Base-by-base conservation (phyloP, 805 yeast species). In the Yamadazyma nakazawae region DNA sequence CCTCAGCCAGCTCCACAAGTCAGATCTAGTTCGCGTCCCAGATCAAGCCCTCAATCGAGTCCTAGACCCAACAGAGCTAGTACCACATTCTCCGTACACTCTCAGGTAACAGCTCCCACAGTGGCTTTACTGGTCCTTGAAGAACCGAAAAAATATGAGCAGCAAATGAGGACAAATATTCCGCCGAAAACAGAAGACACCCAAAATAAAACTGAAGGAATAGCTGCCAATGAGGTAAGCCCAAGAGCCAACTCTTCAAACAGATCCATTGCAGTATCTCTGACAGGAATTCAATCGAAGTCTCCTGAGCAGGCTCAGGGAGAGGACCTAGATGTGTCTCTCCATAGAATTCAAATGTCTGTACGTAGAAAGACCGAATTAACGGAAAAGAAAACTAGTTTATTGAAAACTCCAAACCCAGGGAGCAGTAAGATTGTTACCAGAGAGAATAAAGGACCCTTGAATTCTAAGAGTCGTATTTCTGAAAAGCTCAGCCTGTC, bases 301-400 rank as follows among this genome's bases (percentile, higher is more conserved):
- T 28, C 32, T 10, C 32, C 32, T 10, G 32, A 28, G 32, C 32
- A 5, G 32, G 32, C 32, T 28, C 32, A 28, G 11, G 26, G 8
- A 4, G 41, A 38, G 11, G 47, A 37, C 11, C 17, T 37, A 19
- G 53, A 49, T 26, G 46, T 21, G 1, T 52, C 55, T 2, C 37
- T 52, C 9, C 49, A 52, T 18, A 45, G 39, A 30, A 52, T 52
- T 13, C 53, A 47, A 32, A 52, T 50, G 54, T 50, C 56, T 24
- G 45, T 52, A 12, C 34, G 53, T 14, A 40, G 50, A 19, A 42
- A 50, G 26, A 43, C 52, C 2, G 52, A 48, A 16, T 14, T 30
- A 8, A n/a, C 25, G 19, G 31, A 18, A 21, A 19, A 43, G n/a
- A 30, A 21, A 11, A 26, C 24, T 14, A 18, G 7, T 21, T 12